Evolutionary conservation across 2,329 filamentous ascomycete genomes (phyloP).

Genomic region (Colletotrichum filicis): DNA sequence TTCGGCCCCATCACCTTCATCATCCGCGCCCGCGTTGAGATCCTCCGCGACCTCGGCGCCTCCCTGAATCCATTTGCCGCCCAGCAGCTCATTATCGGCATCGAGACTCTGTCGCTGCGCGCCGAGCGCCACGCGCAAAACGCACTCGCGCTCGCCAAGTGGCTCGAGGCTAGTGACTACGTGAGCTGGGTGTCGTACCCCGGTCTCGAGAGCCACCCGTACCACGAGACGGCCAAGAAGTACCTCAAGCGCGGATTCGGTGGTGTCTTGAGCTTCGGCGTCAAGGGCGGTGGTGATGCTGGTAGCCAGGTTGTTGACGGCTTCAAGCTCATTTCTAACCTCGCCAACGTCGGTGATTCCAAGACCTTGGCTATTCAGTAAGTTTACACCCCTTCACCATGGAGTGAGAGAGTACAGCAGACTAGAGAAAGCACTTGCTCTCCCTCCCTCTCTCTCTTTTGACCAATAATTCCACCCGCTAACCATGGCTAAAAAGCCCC

Average conservation of each 20-base stretch:
- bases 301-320: constrained; percentile 91
- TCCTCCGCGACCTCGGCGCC: constrained; percentile 86
- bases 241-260: constrained; percentile 88
- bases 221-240: constrained; percentile 84
- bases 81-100: constrained; percentile 88
- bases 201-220: constrained; percentile 83
- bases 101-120: constrained; percentile 90
- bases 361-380: constrained; percentile 92
- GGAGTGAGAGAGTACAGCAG: too few relatives aligned
- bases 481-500: constrained; percentile 57
- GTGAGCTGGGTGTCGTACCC: constrained; percentile 96
- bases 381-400: constrained; percentile 33
- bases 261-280: constrained; percentile 91
- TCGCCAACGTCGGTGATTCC: constrained; percentile 95
- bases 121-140: constrained; percentile 90
- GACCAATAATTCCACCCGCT: neutral
- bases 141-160: constrained; percentile 80
- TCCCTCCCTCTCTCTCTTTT: neutral
- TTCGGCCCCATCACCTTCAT: constrained; percentile 87
- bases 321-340: constrained; percentile 94
- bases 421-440: neutral
- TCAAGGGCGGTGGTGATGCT: constrained; percentile 87
- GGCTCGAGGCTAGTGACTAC: constrained; percentile 84
- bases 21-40: constrained; percentile 88
- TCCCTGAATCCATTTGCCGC: constrained; percentile 90